These are phyloP conservation scores for Calonectria leucothoes DNA, from an alignment of 2,329 filamentous ascomycete genomes.

Conservation along the genomic window DNA sequence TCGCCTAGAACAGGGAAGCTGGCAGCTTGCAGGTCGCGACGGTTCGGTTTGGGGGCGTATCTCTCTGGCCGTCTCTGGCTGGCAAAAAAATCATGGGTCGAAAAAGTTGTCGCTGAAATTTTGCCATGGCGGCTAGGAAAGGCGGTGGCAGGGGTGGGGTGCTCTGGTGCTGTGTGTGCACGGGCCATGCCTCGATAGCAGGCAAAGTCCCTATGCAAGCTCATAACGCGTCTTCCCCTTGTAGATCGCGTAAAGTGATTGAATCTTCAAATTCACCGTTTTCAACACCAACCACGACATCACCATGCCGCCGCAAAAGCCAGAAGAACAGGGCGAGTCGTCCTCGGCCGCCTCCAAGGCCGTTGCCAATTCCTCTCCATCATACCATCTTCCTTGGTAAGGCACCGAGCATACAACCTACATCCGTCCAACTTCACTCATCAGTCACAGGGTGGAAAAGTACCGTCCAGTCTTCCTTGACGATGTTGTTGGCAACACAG, in stretches of 20 bases:
- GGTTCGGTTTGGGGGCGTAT: conserved; percentile 21
- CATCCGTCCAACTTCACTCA: conserved; percentile 32
- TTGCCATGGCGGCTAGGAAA: conserved; percentile 40
- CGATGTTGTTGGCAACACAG: conserved; percentile 97
- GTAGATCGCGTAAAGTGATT: conserved; percentile 53
- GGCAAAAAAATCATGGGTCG: conserved; percentile 16
- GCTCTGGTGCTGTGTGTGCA: conserved; percentile 29
- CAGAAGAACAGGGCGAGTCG: conserved; percentile 68
- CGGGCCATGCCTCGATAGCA: conserved; percentile 34
- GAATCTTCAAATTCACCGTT: conserved; percentile 27
- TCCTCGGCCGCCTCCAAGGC: conserved; percentile 70
- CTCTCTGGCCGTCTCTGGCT: conserved; percentile 12
- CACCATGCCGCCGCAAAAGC: conserved; percentile 62
- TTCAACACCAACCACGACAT: conserved; percentile 29
- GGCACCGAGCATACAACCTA: conserved; percentile 18
- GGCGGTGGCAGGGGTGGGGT: conserved; percentile 43
- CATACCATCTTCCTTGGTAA: conserved; percentile 85
- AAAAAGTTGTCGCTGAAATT: conserved; percentile 45
- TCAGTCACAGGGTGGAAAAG: conserved; percentile 86
- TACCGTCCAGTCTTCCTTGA: conserved; percentile 95
- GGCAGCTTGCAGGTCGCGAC: background rate
- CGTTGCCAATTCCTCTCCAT: conserved; percentile 62
- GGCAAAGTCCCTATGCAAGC: background rate
- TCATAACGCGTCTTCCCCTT: conserved; percentile 48
- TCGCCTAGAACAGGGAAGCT: background rate